A percentile compares a stretch with the other conserved stretches of the same genome.
Conservation (phyloP, 108 stramenopile species). For the Discostella stelligeroides region DNA sequence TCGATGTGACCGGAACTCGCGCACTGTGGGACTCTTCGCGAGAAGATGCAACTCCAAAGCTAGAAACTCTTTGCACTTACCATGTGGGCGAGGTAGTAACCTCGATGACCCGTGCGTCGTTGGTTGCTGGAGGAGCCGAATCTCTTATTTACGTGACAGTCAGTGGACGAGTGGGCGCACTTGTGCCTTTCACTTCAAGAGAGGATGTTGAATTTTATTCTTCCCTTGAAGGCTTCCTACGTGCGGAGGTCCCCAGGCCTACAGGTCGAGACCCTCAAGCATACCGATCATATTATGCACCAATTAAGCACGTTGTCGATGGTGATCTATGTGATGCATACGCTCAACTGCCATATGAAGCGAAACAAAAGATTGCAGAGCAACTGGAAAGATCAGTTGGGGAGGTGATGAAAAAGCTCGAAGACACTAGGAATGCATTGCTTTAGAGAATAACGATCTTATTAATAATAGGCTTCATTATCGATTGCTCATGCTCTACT, state of each 20-base stretch:
- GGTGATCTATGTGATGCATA: slow-evolving; percentile 97
- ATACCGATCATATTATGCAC: slow-evolving; percentile 94
- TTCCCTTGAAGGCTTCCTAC: slow-evolving; percentile 88
- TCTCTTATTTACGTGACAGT: slow-evolving; percentile 93
- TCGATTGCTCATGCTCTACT: no score
- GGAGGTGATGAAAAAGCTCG: slow-evolving; percentile 95
- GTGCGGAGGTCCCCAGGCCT: slow-evolving; percentile 76
- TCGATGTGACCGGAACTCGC: slow-evolving; percentile 75
- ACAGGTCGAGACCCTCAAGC: slow-evolving; percentile 94
- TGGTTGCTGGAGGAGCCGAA: slow-evolving; percentile 90
- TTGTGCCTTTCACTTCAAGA: slow-evolving; percentile 91
- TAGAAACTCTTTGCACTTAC: slow-evolving; percentile 85
- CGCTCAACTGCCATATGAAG: slow-evolving; percentile 65
- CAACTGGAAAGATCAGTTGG: slow-evolving; percentile 89
- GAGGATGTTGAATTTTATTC: slow-evolving; percentile 96
- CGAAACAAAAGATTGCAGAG: slow-evolving; percentile 87
- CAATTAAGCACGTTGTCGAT: slow-evolving; percentile 93
- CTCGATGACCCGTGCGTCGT: slow-evolving; percentile 84
- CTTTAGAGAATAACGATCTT: slow-evolving; percentile 57
- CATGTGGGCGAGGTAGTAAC: slow-evolving; percentile 96
- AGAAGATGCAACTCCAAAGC: slow-evolving; percentile 76
- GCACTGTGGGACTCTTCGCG: slow-evolving; percentile 76
- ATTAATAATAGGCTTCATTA: no score
- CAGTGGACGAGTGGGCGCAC: slow-evolving; percentile 91
- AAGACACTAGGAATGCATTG: slow-evolving; percentile 81